Base-by-base conservation (phyloP, 2,329 filamentous ascomycete genomes). In the Mariannaea sp. region DNA sequence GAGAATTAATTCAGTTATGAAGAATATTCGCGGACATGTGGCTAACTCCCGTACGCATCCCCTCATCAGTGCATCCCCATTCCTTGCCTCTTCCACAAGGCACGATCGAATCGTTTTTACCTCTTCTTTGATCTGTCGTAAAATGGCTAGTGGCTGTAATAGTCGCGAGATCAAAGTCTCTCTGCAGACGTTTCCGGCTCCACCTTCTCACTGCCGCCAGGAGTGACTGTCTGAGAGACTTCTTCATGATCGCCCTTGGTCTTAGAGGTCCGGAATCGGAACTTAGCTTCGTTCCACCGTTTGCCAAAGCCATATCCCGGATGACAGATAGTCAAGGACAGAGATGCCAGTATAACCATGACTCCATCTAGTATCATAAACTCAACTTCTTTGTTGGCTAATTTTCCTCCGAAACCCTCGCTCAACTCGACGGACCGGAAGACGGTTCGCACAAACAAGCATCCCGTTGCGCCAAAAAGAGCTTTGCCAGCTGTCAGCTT, bases 321-420 rank as follows among this genome's bases (percentile, higher is more conserved):
- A 27, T 61, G 59, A 5, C 36, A 58, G 17, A 58, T 26, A 1
- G 59, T 58, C 19, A 61, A 29, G 10, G 17, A 38, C 8, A 56
- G 33, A 3, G 35, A 53, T 10, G 57, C 59, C 1, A 59, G 41
- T 40, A 60, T 53, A 9, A 61, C 58, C 59, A 61, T 61, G 14
- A 51, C 49, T 3, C 59, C 59, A 33, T 61, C 59, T 1, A 61
- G 59, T 1, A 61, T 49, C 59, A 61, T 61, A 2, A 61, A 52
- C 9, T 55, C 53, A 2, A 58, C 49, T 3, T 61, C 55, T 43
- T 58, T 29, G 27, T 61, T 61, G 5, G 59, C 59, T 1, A 59
- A 33, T 35, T 61, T 49, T 2, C 57, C 53, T 5, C 45, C n/a
- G 32, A 61, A 58, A 0, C 59, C 59, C 13, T 58, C 44, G 10